A percentile compares a stretch with the other conserved stretches of the same genome.
These are phyloP conservation scores for Blastomyces emzantsi DNA, from an alignment of 2,329 filamentous ascomycete species.

Conservation along the genomic window DNA sequence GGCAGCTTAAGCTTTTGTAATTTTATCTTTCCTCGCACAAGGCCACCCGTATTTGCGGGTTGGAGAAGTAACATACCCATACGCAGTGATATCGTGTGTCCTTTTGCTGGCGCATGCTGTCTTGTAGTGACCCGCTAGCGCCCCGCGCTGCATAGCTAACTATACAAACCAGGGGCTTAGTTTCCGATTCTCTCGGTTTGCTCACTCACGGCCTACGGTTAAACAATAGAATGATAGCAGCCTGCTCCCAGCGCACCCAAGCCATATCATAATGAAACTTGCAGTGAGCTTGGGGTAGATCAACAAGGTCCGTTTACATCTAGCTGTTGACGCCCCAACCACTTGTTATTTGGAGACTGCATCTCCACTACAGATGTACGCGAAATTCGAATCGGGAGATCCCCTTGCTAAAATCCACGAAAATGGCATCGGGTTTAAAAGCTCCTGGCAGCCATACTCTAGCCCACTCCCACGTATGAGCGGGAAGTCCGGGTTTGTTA, in stretches of 20 bases:
- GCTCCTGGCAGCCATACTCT: neutral
- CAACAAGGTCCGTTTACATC: neutral
- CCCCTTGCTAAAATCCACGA: neutral
- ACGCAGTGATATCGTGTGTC: too few species aligned
- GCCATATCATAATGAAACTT: neutral
- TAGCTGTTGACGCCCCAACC: neutral
- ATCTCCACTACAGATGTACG: constrained; percentile 6
- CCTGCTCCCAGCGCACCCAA: neutral
- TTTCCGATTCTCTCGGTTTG: too few species aligned
- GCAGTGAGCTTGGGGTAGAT: neutral
- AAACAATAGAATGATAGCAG: neutral
- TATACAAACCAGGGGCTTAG: too few species aligned
- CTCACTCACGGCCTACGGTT: neutral
- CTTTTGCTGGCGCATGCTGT: too few species aligned
- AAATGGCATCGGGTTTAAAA: neutral
- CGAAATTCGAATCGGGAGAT: constrained; percentile 4
- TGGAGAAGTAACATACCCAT: too few species aligned
- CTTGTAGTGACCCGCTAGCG: too few species aligned
- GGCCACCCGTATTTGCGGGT: too few species aligned
- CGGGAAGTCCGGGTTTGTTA: neutral
- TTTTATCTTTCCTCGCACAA: too few species aligned
- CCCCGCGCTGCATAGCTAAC: too few species aligned
- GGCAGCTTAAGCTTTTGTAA: too few species aligned
- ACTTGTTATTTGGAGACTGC: neutral
- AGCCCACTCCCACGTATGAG: neutral